Percentiles rank a stretch among this genome's conserved stretches.
These are phyloP conservation scores for Candida stauntonica DNA, from an alignment of 805 yeast species.

Conservation along the genomic window DNA sequence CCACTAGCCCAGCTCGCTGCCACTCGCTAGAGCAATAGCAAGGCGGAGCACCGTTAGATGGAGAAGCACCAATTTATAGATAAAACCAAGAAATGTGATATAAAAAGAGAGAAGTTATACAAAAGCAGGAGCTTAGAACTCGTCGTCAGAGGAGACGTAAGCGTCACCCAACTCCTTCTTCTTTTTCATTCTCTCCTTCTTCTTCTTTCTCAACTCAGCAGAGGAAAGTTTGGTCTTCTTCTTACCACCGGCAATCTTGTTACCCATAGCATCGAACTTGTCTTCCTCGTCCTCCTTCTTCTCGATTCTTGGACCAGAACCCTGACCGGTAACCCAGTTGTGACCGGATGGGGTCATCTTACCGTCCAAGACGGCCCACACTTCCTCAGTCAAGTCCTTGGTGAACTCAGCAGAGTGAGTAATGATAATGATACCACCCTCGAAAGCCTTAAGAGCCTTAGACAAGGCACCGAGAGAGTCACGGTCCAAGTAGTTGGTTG, in stretches of 20 bases:
- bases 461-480: constrained; percentile 99
- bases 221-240: constrained; percentile 97
- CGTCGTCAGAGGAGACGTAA: constrained; percentile 96
- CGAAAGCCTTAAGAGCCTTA: constrained; percentile 97
- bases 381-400: constrained; percentile 98
- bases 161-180: constrained; percentile 99
- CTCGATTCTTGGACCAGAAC: constrained; percentile 99
- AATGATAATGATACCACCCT: constrained; percentile 99
- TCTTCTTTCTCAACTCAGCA: constrained; percentile 99
- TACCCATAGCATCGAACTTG: constrained; percentile 99
- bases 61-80: neutral
- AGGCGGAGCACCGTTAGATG: too few species aligned
- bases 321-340: constrained; percentile 99
- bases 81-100: neutral
- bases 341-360: constrained; percentile 99
- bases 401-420: constrained; percentile 99
- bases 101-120: too few species aligned
- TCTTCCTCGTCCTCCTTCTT: constrained; percentile 96
- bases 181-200: constrained; percentile 99
- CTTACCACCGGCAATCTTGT: constrained; percentile 95
- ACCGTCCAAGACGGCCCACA: constrained; percentile 99
- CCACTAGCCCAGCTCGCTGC: constrained; percentile 4
- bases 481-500: constrained; percentile 98
- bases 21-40: constrained; percentile 8
- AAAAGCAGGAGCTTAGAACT: constrained; percentile 32